phyloP scores from a whole-genome alignment of 441 rosid genomes.

The Sinapis alba region DNA sequence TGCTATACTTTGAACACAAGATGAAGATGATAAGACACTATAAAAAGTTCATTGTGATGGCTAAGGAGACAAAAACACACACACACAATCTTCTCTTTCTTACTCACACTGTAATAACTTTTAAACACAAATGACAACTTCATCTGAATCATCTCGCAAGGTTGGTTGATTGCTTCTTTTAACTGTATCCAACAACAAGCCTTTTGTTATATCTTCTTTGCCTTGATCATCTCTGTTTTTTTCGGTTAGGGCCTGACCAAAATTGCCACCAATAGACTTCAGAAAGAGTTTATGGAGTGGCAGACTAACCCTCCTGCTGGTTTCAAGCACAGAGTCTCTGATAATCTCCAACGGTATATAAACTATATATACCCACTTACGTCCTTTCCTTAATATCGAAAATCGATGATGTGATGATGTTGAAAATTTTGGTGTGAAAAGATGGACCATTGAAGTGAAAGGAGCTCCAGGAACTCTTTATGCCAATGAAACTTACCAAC shows the following conservation, averaged over 20 bases:
- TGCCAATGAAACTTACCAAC: conserved; percentile 88
- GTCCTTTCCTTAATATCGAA: background rate
- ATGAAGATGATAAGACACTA: conserved; percentile 33
- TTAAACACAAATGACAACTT: conserved; percentile 62
- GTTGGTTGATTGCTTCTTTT: conserved; percentile 40
- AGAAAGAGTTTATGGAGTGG: conserved; percentile 97
- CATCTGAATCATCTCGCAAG: conserved; percentile 85
- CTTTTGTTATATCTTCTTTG: background rate
- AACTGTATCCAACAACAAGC: background rate
- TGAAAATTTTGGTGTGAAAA: conserved; percentile 34
- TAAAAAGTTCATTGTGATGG: conserved; percentile 29
- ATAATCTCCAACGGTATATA: conserved; percentile 84
- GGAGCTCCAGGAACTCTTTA: conserved; percentile 96
- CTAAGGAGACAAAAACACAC: conserved; percentile 34
- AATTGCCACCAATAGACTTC: conserved; percentile 92
- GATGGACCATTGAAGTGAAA: conserved; percentile 94
- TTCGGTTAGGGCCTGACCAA: conserved; percentile 75
- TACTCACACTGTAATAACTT: conserved; percentile 29
- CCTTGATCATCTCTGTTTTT: conserved; percentile 9
- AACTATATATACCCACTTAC: background rate
- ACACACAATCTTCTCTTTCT: background rate
- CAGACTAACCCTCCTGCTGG: conserved; percentile 92
- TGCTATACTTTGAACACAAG: conserved; percentile 7
- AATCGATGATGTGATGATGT: conserved; percentile 4
- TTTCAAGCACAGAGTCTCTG: conserved; percentile 90